A percentile compares a stretch with the other conserved stretches of the same genome.
These are phyloP conservation scores for Saururus chinensis DNA, from an alignment of 164 flowering plant species.

Conservation along the genomic window DNA sequence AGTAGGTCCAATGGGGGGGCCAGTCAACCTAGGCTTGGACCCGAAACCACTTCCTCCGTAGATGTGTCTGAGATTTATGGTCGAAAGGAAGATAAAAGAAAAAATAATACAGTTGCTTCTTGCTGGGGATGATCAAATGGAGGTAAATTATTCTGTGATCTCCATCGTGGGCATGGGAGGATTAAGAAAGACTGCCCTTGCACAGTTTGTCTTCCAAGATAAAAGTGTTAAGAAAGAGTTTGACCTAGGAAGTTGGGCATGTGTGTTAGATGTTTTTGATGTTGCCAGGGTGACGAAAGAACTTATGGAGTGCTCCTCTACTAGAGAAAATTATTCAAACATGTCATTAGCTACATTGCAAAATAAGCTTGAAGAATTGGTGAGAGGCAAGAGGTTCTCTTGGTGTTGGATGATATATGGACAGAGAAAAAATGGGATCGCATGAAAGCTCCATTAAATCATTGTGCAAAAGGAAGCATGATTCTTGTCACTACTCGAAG, in stretches of 20 bases:
- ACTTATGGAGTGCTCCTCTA: too few species aligned
- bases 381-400: too few species aligned
- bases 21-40: neutral
- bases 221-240: conserved; percentile 4
- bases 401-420: too few species aligned
- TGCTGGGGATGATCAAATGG: neutral
- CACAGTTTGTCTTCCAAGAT: conserved; percentile 4
- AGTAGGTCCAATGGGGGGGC: neutral
- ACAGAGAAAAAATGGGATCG: too few species aligned
- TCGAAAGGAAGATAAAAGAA: neutral
- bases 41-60: conserved; percentile 1
- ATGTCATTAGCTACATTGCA: too few species aligned
- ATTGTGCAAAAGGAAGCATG: too few species aligned
- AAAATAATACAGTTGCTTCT: neutral
- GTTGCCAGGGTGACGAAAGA: too few species aligned
- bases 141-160: neutral
- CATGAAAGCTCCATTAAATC: too few species aligned
- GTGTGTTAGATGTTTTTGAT: conserved; percentile 5
- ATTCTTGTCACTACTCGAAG: too few species aligned
- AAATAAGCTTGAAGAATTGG: too few species aligned
- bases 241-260: conserved; percentile 5
- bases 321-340: too few species aligned
- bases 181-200: conserved; percentile 9
- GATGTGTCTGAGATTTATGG: conserved; percentile 1
- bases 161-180: conserved; percentile 12